A percentile compares a stretch with the other conserved stretches of the same genome.
These are phyloP conservation scores for Aspergillus fischeri DNA, from an alignment of 2,329 filamentous ascomycete species.

Conservation along the genomic window DNA sequence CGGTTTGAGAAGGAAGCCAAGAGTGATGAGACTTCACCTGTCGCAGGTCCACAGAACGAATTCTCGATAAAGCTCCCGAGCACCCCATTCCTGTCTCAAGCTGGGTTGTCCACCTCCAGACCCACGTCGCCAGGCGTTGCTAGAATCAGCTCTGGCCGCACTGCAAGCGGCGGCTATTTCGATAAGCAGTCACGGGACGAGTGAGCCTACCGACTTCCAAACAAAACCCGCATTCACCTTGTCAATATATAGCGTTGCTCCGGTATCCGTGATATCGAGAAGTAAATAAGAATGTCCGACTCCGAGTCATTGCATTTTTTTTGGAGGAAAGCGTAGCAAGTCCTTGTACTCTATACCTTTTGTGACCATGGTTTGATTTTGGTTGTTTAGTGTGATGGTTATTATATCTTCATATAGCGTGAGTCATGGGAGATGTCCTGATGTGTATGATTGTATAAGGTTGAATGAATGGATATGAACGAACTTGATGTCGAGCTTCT, in stretches of 20 bases:
- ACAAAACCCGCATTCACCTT: conserved; percentile 10
- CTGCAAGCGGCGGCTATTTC: conserved; percentile 35
- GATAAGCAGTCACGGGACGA: conserved; percentile 27
- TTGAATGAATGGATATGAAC: neutral
- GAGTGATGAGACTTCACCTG: conserved; percentile 36
- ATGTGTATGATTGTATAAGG: neutral
- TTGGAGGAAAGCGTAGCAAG: neutral
- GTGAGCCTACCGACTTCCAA: conserved; percentile 19
- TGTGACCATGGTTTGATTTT: neutral
- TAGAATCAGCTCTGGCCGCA: conserved; percentile 38
- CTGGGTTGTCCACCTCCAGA: conserved; percentile 50
- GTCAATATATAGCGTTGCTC: conserved; percentile 10
- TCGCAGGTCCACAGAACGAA: conserved; percentile 36
- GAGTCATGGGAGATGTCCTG: neutral
- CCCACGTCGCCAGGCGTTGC: conserved; percentile 49
- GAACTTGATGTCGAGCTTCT: neutral
- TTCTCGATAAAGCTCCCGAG: conserved; percentile 44
- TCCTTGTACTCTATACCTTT: neutral
- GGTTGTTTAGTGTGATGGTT: neutral
- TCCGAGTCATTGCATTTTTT: conserved; percentile 3
- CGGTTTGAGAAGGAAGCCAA: conserved; percentile 72
- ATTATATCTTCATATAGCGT: neutral
- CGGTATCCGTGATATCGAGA: conserved; percentile 6
- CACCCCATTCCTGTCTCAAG: conserved; percentile 47
- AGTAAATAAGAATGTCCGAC: conserved; percentile 18